A percentile compares a stretch with the other conserved stretches of the same genome.
Evolutionary conservation across 1,139 yeast genomes (phyloP).

Genomic region (Meyerozyma guilliermondii): DNA sequence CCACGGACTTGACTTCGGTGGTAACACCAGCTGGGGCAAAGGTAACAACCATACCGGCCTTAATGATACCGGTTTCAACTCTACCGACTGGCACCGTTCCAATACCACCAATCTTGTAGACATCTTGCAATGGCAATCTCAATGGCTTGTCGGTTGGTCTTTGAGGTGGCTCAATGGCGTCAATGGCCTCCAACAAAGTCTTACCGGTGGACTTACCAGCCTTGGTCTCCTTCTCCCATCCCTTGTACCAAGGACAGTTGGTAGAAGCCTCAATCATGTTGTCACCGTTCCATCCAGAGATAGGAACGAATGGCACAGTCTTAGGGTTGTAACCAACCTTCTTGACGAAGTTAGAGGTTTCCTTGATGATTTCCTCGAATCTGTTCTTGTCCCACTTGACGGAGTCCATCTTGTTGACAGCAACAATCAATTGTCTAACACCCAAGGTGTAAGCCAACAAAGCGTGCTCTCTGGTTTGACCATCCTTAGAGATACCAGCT

Average conservation of each 20-base stretch:
- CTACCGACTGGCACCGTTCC: constrained; percentile 95
- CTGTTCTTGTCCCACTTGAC: constrained; percentile 81
- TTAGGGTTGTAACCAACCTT: constrained; percentile 92
- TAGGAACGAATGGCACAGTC: constrained; percentile 88
- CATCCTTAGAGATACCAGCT: constrained; percentile 92
- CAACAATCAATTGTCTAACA: constrained; percentile 84
- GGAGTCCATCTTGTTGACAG: constrained; percentile 93
- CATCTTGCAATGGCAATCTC: constrained; percentile 90
- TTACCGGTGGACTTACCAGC: constrained; percentile 74
- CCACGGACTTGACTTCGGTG: constrained; percentile 90
- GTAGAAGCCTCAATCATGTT: constrained; percentile 82
- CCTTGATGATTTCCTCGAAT: constrained; percentile 79
- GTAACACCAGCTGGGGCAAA: constrained; percentile 92
- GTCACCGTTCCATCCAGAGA: constrained; percentile 94
- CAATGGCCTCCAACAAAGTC: constrained; percentile 85
- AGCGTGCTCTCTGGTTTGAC: constrained; percentile 94
- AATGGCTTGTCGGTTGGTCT: constrained; percentile 90
- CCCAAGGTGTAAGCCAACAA: constrained; percentile 86
- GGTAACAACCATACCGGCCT: constrained; percentile 88
- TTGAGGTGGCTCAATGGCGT: constrained; percentile 77
- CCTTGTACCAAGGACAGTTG: constrained; percentile 91
- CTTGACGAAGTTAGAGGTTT: constrained; percentile 84
- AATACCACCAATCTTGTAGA: constrained; percentile 90
- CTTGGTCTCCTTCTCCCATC: constrained; percentile 85
- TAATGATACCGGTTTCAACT: constrained; percentile 89